Evolutionary conservation across 2,329 filamentous ascomycete species (phyloP).

Genomic region (Rachicladosporium sp.): DNA sequence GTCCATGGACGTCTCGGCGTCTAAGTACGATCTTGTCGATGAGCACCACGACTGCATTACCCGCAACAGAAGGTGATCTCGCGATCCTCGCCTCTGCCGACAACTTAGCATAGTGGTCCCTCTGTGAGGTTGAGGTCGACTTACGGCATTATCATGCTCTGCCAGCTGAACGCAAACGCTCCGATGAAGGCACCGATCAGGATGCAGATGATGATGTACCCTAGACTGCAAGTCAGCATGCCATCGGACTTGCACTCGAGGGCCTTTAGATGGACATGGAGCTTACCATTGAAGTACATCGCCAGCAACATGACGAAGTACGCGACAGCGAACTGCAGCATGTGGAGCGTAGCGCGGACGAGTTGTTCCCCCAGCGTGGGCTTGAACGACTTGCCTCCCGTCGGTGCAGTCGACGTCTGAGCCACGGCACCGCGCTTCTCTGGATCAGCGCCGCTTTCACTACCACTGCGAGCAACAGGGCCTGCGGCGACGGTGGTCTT

Average conservation of each 20-base stretch:
- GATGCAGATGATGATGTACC: constrained; percentile 69
- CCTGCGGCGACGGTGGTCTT: neutral
- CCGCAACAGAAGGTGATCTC: constrained; percentile 16
- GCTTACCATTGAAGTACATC: constrained; percentile 54
- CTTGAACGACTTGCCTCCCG: constrained; percentile 18
- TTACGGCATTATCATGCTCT: constrained; percentile 21
- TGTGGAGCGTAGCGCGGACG: constrained; percentile 54
- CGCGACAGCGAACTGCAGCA: constrained; percentile 59
- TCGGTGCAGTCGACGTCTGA: neutral
- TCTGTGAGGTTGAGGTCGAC: neutral
- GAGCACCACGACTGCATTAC: neutral
- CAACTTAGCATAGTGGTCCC: constrained; percentile 2
- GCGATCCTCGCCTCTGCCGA: constrained; percentile 9
- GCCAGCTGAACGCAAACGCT: constrained; percentile 63
- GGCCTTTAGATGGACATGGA: too few relatives aligned
- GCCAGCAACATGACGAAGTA: constrained; percentile 63
- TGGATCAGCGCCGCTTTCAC: neutral
- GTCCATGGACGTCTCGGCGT: too few relatives aligned
- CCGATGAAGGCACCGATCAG: constrained; percentile 65
- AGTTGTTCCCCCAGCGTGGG: constrained; percentile 55
- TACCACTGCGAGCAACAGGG: neutral
- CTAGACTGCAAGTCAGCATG: too few relatives aligned
- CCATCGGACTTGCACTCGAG: too few relatives aligned
- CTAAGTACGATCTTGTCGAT: too few relatives aligned
- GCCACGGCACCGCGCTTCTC: constrained; percentile 1